Evolutionary conservation across 805 yeast species (phyloP), one percentile per base, ranked within the genome.

Genomic region (Limtongia smithiae): DNA sequence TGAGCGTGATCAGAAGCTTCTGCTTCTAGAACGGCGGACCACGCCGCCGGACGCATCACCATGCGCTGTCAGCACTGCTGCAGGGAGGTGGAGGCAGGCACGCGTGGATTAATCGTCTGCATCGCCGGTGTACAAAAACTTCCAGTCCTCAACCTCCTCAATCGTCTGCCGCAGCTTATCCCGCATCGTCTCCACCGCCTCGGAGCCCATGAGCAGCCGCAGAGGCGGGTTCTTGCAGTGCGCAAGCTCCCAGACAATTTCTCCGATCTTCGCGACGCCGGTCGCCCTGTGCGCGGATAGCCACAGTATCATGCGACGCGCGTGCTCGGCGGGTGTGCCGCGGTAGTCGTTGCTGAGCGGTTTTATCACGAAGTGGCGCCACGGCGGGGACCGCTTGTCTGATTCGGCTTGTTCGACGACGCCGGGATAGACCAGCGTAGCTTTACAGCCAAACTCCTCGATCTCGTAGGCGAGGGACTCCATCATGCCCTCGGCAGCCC

Each of bases 101-200:
- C n/a, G n/a, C n/a, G n/a, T n/a, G n/a, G n/a, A n/a, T n/a, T 25
- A 25, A 17, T 45, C 25, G 27, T 45, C 46, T 3, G 40, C 53
- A 21, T 48, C 59, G 31, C 39, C 52, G 31, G 57, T 65, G 52
- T 48, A 65, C 37, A 66, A 37, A 54, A 58, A 66, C 60, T 63
- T 65, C 70, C 70, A 66, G 41, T 66, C 70, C 50, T 66, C 70
- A n/a, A 65, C 60, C 45, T 66, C 70, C 51, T 66, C 70, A 15
- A 61, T 60, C 21, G 44, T 52, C 36, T 59, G 53, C 28, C 70
- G 50, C 45, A 67, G 47, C 55, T 63, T 59, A 41, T 64, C 64
- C n/a, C 56, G 57, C 46, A 61, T 53, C 15, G 51, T 54, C 22
- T 54, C 55, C 7, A 57, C 54, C 9, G 66, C 62, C 34, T 61